Conservation (phyloP, 2,329 filamentous ascomycete genomes). For the Cercospora sp. region DNA sequence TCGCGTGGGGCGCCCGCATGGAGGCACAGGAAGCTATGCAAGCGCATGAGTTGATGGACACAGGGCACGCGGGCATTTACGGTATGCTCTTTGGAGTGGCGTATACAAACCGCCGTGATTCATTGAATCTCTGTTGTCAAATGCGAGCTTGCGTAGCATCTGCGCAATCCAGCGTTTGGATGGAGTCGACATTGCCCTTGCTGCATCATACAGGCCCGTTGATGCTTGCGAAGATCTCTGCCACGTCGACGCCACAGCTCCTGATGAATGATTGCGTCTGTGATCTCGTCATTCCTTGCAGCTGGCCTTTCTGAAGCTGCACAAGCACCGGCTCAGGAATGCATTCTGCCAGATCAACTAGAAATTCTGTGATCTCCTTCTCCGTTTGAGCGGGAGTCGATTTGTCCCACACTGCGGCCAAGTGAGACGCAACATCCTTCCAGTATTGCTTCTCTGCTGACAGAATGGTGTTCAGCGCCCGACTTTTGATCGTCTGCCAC, state of each 20-base stretch:
- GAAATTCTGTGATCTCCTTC: conserved; percentile 42
- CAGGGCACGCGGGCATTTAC: not conserved
- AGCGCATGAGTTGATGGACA: not conserved
- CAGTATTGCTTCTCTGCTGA: conserved; percentile 16
- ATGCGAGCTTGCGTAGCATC: not conserved
- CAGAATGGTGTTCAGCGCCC: conserved; percentile 37
- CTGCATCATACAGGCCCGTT: not conserved
- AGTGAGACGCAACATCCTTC: conserved; percentile 30
- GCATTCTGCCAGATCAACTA: conserved; percentile 46
- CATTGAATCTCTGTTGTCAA: not conserved
- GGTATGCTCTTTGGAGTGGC: not conserved
- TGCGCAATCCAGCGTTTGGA: not conserved
- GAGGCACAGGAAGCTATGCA: not conserved
- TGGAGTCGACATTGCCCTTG: not conserved
- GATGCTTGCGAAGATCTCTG: conserved; percentile 10
- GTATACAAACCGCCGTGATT: not conserved
- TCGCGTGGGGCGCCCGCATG: not conserved
- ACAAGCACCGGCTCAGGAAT: conserved; percentile 51
- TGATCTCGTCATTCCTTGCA: conserved; percentile 41
- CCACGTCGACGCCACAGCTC: conserved; percentile 28
- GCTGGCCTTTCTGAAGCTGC: conserved; percentile 53
- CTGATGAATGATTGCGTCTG: conserved; percentile 43
- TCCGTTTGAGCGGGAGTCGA: conserved; percentile 44
- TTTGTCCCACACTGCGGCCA: conserved; percentile 33
- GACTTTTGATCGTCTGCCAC: conserved; percentile 42